phyloP scores from a whole-genome alignment of 75 land plant genomes.

The Sequoia sempervirens region DNA sequence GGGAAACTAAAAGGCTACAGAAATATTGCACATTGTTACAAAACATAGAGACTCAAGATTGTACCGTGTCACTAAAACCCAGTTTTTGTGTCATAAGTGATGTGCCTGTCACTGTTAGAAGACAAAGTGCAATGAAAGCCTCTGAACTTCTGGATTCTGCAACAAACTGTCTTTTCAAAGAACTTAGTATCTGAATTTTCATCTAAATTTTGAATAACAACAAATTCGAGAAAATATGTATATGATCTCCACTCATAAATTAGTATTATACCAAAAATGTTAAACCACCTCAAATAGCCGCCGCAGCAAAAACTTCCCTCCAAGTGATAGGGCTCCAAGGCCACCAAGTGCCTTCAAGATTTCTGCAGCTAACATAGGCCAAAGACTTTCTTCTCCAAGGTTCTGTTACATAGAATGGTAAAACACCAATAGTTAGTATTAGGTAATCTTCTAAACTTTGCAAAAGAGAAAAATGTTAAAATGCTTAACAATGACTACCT shows the following conservation, averaged over 20 bases:
- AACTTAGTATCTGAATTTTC: neutral
- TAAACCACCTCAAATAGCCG: conserved; percentile 85
- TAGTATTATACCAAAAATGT: neutral
- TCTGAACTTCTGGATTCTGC: conserved; percentile 96
- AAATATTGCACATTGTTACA: conserved; percentile 2
- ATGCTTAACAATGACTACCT: neutral
- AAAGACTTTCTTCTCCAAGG: conserved; percentile 64
- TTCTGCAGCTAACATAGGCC: conserved; percentile 83
- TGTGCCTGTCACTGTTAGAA: conserved; percentile 93
- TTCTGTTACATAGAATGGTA: conserved; percentile 36
- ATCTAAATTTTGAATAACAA: neutral
- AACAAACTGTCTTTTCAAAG: conserved; percentile 55
- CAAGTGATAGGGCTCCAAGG: conserved; percentile 82
- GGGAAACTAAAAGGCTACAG: neutral
- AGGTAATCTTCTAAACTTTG: neutral
- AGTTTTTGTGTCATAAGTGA: conserved; percentile 88
- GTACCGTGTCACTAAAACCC: conserved; percentile 97
- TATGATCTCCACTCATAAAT: neutral
- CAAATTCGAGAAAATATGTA: neutral
- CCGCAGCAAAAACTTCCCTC: conserved; percentile 82
- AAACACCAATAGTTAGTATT: neutral
- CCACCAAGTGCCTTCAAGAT: conserved; percentile 92
- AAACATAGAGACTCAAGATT: conserved; percentile 4
- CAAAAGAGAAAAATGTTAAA: neutral
- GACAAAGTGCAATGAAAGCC: conserved; percentile 93